A percentile compares a stretch with the other conserved stretches of the same genome.
These are phyloP conservation scores for Geosmithia morbida DNA, from an alignment of 2,329 filamentous ascomycete species.

Conservation along the genomic window DNA sequence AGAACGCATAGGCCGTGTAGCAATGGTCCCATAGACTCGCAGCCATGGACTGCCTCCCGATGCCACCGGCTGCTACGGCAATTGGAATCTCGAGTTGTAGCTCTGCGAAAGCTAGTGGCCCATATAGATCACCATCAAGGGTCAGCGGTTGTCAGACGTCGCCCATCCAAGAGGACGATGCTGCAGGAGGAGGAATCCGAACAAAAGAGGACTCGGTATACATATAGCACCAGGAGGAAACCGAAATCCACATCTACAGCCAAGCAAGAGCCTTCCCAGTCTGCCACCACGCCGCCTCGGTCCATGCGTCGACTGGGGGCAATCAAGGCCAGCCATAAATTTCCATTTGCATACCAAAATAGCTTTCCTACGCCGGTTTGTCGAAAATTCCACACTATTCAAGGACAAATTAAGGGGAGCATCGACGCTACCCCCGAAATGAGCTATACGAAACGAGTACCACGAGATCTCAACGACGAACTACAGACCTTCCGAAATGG, in stretches of 20 bases:
- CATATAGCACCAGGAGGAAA: conserved; percentile 11
- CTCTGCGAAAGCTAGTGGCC: conserved; percentile 19
- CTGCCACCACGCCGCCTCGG: conserved; percentile 11
- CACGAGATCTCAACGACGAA: conserved; percentile 6
- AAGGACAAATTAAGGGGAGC: not conserved
- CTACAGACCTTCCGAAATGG: conserved; percentile 10
- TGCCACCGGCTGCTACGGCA: conserved; percentile 32
- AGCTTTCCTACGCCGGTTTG: conserved; percentile 16
- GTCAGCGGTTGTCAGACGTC: not conserved
- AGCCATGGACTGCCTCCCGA: conserved; percentile 30
- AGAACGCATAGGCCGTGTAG: not conserved
- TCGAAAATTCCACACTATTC: not conserved
- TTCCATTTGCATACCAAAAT: conserved; percentile 10
- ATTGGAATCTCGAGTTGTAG: conserved; percentile 25
- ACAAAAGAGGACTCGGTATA: conserved; percentile 11
- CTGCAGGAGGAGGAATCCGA: not conserved
- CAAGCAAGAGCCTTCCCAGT: not conserved
- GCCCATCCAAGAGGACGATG: not conserved
- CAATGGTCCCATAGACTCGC: conserved; percentile 6
- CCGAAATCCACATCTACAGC: not conserved
- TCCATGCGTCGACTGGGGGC: conserved; percentile 12
- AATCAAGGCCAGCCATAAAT: conserved; percentile 13
- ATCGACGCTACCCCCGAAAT: not conserved
- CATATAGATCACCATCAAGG: conserved; percentile 3
- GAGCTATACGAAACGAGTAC: not conserved